These are phyloP conservation scores for Chaetomiaceae sp. DNA, from an alignment of 2,329 filamentous ascomycete species.

Conservation along the genomic window DNA sequence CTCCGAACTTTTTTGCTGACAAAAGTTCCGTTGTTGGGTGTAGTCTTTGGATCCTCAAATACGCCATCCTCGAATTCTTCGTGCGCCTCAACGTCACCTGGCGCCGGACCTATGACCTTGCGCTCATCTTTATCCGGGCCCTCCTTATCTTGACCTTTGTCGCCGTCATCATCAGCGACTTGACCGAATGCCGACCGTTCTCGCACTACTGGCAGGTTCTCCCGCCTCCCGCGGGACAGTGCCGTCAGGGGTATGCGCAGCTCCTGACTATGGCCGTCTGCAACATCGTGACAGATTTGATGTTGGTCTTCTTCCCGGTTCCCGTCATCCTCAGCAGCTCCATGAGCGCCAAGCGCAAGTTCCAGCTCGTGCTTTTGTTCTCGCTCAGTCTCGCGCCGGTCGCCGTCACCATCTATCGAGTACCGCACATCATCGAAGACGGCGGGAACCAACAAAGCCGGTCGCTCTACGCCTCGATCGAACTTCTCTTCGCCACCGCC, in stretches of 20 bases:
- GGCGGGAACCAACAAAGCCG: slow-evolving; percentile 78
- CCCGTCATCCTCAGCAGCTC: slow-evolving; percentile 77
- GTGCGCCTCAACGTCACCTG: slow-evolving; percentile 81
- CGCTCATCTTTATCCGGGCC: slow-evolving; percentile 66
- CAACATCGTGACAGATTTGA: slow-evolving; percentile 82
- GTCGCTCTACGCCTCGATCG: slow-evolving; percentile 81
- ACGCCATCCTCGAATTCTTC: slow-evolving; percentile 86
- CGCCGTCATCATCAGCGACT: slow-evolving; percentile 72
- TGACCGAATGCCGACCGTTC: slow-evolving; percentile 78
- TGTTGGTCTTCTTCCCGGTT: slow-evolving; percentile 84
- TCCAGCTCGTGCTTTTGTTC: slow-evolving; percentile 76
- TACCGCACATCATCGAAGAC: slow-evolving; percentile 69
- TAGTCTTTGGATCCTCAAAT: slow-evolving; percentile 89
- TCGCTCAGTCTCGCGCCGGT: slow-evolving; percentile 78
- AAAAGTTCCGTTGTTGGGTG: slow-evolving; percentile 3
- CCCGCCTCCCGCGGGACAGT: slow-evolving; percentile 81
- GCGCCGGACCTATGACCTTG: slow-evolving; percentile 68
- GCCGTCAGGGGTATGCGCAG: slow-evolving; percentile 81
- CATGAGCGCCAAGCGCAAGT: slow-evolving; percentile 72
- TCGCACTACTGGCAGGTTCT: slow-evolving; percentile 71
- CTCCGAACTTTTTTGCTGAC: slow-evolving; percentile 9
- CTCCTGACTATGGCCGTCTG: slow-evolving; percentile 84
- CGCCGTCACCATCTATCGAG: slow-evolving; percentile 71
- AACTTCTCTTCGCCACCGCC: slow-evolving; percentile 81
- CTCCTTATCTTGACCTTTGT: slow-evolving; percentile 75